Conservation (phyloP, 257 asterid genomes). For the Penstemon newberryi region DNA sequence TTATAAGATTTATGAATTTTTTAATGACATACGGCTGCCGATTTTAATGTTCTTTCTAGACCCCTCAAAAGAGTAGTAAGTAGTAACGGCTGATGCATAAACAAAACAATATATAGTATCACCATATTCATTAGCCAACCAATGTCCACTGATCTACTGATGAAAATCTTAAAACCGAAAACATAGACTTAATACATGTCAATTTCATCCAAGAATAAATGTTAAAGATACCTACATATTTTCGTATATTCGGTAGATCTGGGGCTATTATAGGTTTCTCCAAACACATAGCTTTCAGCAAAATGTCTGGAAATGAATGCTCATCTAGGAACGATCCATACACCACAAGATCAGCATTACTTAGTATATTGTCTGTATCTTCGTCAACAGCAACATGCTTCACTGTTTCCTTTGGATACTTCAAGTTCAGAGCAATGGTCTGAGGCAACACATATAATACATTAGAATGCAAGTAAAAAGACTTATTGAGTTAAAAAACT, state of each 20-base stretch:
- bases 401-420: constrained; percentile 72
- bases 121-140: neutral
- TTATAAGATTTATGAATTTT: no score
- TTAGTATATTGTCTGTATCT: constrained; percentile 45
- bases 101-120: no score
- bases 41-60: no score
- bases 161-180: neutral
- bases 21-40: no score
- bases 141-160: neutral
- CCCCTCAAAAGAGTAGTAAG: no score
- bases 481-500: neutral
- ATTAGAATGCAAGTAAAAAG: constrained; percentile 16
- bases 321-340: constrained; percentile 87
- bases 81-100: no score
- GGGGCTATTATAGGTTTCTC: constrained; percentile 88
- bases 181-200: neutral
- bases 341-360: constrained; percentile 67
- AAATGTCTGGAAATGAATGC: constrained; percentile 65
- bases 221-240: constrained; percentile 61
- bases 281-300: constrained; percentile 84
- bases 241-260: constrained; percentile 59
- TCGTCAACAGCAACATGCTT: constrained; percentile 49
- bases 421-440: constrained; percentile 67
- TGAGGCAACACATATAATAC: constrained; percentile 35
- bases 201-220: constrained; percentile 19